Conservation (phyloP, 768 basidiomycete genomes). For the Mycena crocata region DNA sequence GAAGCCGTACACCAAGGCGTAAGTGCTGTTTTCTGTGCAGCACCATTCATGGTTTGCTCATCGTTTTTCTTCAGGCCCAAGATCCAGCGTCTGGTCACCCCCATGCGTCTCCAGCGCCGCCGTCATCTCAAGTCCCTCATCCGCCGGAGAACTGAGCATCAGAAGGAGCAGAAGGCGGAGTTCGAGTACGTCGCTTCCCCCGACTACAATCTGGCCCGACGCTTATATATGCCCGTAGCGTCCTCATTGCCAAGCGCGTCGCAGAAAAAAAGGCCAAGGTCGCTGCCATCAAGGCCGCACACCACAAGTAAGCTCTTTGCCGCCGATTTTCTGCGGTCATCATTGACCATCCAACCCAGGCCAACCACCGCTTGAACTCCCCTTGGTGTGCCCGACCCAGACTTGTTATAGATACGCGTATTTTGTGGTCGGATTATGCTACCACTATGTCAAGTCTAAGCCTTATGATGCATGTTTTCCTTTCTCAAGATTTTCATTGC, state of each 20-base stretch:
- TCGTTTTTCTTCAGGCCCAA: slow-evolving; percentile 71
- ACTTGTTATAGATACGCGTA: slow-evolving; percentile 20
- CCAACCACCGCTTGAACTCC: slow-evolving; percentile 26
- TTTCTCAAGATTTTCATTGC: background rate
- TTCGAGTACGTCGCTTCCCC: slow-evolving; percentile 73
- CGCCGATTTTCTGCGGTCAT: background rate
- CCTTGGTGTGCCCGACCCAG: slow-evolving; percentile 9
- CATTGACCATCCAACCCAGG: background rate
- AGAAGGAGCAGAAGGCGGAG: slow-evolving; percentile 96
- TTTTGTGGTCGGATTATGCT: slow-evolving; percentile 29
- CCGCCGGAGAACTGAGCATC: slow-evolving; percentile 86
- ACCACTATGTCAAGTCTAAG: slow-evolving; percentile 26
- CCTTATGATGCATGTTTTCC: slow-evolving; percentile 31
- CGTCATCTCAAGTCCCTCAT: slow-evolving; percentile 92
- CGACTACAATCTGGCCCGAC: background rate
- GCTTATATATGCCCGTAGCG: slow-evolving; percentile 55
- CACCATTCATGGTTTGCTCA: background rate
- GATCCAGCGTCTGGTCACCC: slow-evolving; percentile 97
- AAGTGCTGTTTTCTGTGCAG: slow-evolving; percentile 47
- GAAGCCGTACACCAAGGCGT: slow-evolving; percentile 98
- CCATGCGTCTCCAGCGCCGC: slow-evolving; percentile 94
- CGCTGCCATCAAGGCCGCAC: slow-evolving; percentile 88
- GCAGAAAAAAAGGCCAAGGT: slow-evolving; percentile 94
- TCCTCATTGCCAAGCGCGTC: slow-evolving; percentile 87
- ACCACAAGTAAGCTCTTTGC: slow-evolving; percentile 65